Base-by-base conservation (phyloP, 116 monocot genomes). In the Phalaenopsis hybrid region DNA sequence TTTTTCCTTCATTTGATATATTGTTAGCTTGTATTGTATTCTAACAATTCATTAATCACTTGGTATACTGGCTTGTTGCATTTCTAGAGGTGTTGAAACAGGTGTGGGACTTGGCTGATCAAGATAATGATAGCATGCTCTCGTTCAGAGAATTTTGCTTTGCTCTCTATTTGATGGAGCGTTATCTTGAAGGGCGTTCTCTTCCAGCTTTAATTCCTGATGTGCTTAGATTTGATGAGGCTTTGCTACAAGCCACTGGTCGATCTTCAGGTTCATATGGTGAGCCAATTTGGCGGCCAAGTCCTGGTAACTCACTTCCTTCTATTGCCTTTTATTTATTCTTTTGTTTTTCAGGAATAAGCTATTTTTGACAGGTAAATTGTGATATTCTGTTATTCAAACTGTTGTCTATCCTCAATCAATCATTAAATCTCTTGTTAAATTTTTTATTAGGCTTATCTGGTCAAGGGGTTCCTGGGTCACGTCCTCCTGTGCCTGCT, bases 71-170 rank as follows among this genome's bases (percentile, higher is more conserved):
- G 76, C 78, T 58, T 61, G 45, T 80, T 84, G 74, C 79, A 33
- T 23, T 67, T 58, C n/a, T 87, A 99, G 98, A 99, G 86, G 82
- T 95, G 69, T 86, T 99, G 79, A 99, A 92, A 88, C 91, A 95
- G 86, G 98, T 99, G 76, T 99, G 98, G 98, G 98, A 99, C 80
- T 91, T 99, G 75, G 93, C 98, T 80, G 95, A 99, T 79, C 90
- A 95, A 87, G 98, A 99, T 88, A 92, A 86, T 87, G 98, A 99
- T 74, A 89, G 95, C 79, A 99, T 95, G 98, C 95, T 99, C 78
- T 89, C 98, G 41, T 81, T 93, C 61, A 86, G 91, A 58, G 98
- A 99, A 81, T 99, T 99, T 77, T 93, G 93, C 75, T 86, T 85
- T 83, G 92, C 98, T 70, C 85, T 99, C 18, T 99, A 91, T 85